These are phyloP conservation scores for Rhizopogon vulgaris DNA, from an alignment of 768 basidiomycete species.

Conservation along the genomic window DNA sequence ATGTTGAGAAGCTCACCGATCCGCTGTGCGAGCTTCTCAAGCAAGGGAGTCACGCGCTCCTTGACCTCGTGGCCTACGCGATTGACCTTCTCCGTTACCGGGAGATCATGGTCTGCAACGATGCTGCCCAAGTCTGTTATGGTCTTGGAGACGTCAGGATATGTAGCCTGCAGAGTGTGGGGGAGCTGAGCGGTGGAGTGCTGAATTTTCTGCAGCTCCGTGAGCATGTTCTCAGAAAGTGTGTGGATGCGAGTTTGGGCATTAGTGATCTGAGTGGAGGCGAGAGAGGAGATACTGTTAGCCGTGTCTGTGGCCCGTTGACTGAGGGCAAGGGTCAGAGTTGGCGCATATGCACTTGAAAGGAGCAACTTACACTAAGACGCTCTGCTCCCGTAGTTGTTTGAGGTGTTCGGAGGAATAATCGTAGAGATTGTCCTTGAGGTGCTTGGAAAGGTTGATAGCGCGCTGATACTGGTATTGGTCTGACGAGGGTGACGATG, in stretches of 20 bases:
- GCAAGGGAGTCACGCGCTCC: conserved; percentile 53
- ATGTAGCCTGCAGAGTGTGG: conserved; percentile 52
- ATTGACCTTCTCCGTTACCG: conserved; percentile 56
- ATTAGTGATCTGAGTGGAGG: conserved; percentile 47
- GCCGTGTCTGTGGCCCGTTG: conserved; percentile 69
- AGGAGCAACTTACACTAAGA: conserved; percentile 47
- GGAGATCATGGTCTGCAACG: conserved; percentile 45
- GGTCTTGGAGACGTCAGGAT: conserved; percentile 46
- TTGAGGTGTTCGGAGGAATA: conserved; percentile 71
- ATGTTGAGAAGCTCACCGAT: conserved; percentile 23
- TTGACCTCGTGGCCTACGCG: conserved; percentile 54
- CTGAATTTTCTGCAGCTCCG: conserved; percentile 62
- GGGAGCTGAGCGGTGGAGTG: conserved; percentile 53
- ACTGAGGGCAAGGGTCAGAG: conserved; percentile 25
- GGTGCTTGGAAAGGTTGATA: conserved; percentile 54
- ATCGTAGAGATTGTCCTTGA: conserved; percentile 55
- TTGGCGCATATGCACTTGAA: conserved; percentile 5
- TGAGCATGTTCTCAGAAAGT: conserved; percentile 61
- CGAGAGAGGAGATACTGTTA: conserved; percentile 51
- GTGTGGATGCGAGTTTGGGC: conserved; percentile 53
- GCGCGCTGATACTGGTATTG: conserved; percentile 80
- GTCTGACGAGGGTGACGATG: conserved; percentile 39
- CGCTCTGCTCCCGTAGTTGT: conserved; percentile 60
- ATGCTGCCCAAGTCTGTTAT: conserved; percentile 50
- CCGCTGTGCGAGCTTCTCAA: conserved; percentile 44